A percentile compares a stretch with the other conserved stretches of the same genome.
phyloP scores from a whole-genome alignment of 768 basidiomycete genomes.

The Trametes gibbosa region DNA sequence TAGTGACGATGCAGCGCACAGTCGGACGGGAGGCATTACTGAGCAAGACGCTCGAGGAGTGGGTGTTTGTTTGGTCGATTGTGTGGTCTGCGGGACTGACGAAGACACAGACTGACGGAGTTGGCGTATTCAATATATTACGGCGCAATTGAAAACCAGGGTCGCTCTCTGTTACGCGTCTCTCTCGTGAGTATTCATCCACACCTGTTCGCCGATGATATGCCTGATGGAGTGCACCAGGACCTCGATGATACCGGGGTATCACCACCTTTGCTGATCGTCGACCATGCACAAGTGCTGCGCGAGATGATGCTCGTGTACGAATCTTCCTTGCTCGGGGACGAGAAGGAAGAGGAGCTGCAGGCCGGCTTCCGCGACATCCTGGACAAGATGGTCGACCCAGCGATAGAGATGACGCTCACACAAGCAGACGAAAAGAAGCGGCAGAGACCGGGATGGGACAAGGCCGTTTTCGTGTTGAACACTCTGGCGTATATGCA shows the following conservation, averaged over 20 bases:
- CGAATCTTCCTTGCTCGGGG: conserved; percentile 77
- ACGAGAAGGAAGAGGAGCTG: conserved; percentile 32
- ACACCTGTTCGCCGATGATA: too few relatives aligned
- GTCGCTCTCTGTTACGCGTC: conserved; percentile 57
- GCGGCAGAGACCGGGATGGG: conserved; percentile 61
- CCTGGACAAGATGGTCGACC: conserved; percentile 82
- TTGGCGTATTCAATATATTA: conserved; percentile 83
- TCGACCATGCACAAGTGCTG: conserved; percentile 81
- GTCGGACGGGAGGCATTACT: conserved; percentile 83
- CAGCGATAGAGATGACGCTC: conserved; percentile 73
- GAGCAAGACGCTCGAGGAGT: conserved; percentile 80
- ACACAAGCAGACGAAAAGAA: conserved; percentile 65
- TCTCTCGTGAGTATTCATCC: conserved; percentile 44
- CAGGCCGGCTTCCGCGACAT: conserved; percentile 62
- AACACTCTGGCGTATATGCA: conserved; percentile 84
- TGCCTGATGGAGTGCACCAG: conserved; percentile 31
- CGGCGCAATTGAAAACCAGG: conserved; percentile 83
- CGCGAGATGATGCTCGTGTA: conserved; percentile 90
- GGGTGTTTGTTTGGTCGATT: not conserved
- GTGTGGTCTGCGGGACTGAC: not conserved
- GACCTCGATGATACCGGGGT: conserved; percentile 68
- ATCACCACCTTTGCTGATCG: conserved; percentile 71
- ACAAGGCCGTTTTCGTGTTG: conserved; percentile 76
- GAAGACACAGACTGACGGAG: conserved; percentile 63
- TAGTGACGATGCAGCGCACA: conserved; percentile 88